Percentiles rank a stretch among this genome's conserved stretches.
Conservation (phyloP, 805 yeast genomes). For the Cyberlindnera japonica region DNA sequence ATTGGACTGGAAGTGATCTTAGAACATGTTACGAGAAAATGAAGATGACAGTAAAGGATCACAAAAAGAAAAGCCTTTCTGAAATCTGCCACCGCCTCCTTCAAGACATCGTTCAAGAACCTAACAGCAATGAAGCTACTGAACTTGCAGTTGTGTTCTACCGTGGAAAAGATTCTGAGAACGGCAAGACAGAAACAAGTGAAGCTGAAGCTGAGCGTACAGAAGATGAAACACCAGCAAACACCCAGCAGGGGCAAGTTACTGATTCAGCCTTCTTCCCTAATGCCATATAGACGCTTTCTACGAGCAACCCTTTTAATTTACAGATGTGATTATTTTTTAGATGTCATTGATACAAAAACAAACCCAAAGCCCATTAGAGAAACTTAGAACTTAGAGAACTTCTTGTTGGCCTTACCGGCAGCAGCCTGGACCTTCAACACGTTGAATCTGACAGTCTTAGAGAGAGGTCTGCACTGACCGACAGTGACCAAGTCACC, state of each 20-base stretch:
- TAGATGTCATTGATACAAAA: conserved; percentile 13
- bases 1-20: conserved; percentile 62
- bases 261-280: too few relatives aligned
- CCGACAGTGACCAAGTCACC: conserved; percentile 99
- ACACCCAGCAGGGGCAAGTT: too few relatives aligned
- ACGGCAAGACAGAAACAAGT: neutral
- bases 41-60: conserved; percentile 48
- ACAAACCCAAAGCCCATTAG: conserved; percentile 6
- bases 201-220: too few relatives aligned
- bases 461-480: conserved; percentile 99
- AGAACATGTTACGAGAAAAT: conserved; percentile 58
- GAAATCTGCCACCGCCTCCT: conserved; percentile 31
- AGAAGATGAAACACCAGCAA: too few relatives aligned
- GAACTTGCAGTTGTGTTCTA: conserved; percentile 24
- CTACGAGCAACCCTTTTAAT: too few relatives aligned
- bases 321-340: conserved; percentile 20
- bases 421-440: conserved; percentile 88
- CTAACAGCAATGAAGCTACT: conserved; percentile 8
- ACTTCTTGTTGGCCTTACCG: conserved; percentile 89
- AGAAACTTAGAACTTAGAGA: conserved; percentile 81
- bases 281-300: neutral
- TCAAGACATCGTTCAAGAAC: conserved; percentile 23
- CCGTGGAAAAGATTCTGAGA: conserved; percentile 1
- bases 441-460: conserved; percentile 99
- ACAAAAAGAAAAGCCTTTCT: conserved; percentile 35